Percentiles rank a stretch among this genome's conserved stretches.
phyloP scores from a whole-genome alignment of 768 basidiomycete species.

The Hirschioporus abietinus region DNA sequence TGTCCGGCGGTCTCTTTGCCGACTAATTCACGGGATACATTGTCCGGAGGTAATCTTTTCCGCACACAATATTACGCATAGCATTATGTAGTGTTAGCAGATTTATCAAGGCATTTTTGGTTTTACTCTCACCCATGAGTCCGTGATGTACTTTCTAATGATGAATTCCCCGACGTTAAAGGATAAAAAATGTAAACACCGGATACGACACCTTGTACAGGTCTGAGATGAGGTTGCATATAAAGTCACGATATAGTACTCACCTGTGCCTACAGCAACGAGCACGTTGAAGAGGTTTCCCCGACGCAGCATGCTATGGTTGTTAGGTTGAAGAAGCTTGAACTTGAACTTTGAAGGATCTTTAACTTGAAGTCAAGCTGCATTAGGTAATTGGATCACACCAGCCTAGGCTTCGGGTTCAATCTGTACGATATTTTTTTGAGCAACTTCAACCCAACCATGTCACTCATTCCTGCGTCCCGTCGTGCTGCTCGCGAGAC shows the following conservation, averaged over 20 bases:
- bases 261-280: not conserved
- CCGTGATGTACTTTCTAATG: conserved; percentile 20
- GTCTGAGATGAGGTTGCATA: not conserved
- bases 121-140: not conserved
- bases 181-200: conserved; percentile 57
- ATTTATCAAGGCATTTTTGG: not conserved
- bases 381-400: no score
- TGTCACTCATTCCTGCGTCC: not conserved
- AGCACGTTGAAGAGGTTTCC: not conserved
- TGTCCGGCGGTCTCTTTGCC: no score
- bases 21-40: not conserved
- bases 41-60: not conserved
- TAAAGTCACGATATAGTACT: not conserved
- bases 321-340: no score
- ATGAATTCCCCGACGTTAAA: conserved; percentile 30
- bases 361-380: no score
- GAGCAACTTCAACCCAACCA: not conserved
- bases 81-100: not conserved
- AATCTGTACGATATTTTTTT: no score
- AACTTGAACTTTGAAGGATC: no score
- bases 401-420: no score
- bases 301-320: not conserved
- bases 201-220: conserved; percentile 45
- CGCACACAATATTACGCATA: not conserved
- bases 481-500: not conserved